Evolutionary conservation across 345 rosid genomes (phyloP).

Genomic region (Clarkia xantiana): DNA sequence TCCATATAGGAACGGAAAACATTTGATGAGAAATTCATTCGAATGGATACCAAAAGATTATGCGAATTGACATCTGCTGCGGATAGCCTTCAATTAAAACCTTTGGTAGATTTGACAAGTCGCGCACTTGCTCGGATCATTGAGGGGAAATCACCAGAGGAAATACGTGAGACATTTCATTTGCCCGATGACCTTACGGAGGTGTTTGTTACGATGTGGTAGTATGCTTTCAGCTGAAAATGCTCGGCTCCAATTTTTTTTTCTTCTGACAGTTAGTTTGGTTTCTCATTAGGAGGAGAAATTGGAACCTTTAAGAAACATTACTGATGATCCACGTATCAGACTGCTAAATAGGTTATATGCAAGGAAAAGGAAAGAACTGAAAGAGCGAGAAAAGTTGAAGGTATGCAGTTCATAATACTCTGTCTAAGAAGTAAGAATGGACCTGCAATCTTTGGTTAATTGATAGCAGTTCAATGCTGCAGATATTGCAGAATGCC

Average conservation of each 20-base stretch:
- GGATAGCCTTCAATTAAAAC: conserved; percentile 78
- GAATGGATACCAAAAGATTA: conserved; percentile 75
- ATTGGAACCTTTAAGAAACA: conserved; percentile 75
- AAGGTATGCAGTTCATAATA: conserved; percentile 30
- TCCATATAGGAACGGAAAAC: conserved; percentile 52
- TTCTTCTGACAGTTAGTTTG: neutral
- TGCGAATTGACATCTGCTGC: conserved; percentile 93
- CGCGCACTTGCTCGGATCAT: conserved; percentile 77
- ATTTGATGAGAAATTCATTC: conserved; percentile 71
- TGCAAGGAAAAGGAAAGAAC: conserved; percentile 76
- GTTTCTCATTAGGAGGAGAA: conserved; percentile 56
- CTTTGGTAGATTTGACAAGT: conserved; percentile 82
- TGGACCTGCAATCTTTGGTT: neutral
- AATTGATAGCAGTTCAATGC: neutral
- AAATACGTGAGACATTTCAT: conserved; percentile 85
- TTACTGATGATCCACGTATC: conserved; percentile 75
- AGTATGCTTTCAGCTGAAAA: conserved; percentile 1
- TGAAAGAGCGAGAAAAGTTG: conserved; percentile 57
- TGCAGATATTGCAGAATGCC: conserved; percentile 26
- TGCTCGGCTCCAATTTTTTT: neutral
- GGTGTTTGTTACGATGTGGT: conserved; percentile 29
- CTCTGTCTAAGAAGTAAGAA: neutral
- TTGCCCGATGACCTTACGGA: conserved; percentile 92
- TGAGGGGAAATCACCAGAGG: conserved; percentile 80
- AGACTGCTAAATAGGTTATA: conserved; percentile 66